Base-by-base conservation (phyloP, 371 early-diverging fungal genomes). In the Enterocytospora artemiae region DNA sequence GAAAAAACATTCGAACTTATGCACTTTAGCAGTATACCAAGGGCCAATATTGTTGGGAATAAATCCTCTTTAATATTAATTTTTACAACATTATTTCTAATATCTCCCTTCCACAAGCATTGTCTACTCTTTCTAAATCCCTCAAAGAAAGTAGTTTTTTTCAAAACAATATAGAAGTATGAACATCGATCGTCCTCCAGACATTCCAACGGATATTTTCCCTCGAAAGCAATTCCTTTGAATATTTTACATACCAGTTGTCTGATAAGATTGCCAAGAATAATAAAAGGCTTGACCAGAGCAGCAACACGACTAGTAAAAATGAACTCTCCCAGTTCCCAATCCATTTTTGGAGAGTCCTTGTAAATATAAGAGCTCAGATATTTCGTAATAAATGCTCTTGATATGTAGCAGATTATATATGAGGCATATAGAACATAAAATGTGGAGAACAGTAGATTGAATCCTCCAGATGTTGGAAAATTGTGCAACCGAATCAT, bases 11-110 rank as follows among this genome's bases (percentile, higher is more conserved):
- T 46, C n/a, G n/a, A n/a, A n/a, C n/a, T n/a, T n/a, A n/a, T n/a
- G n/a, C n/a, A n/a, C 18, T 46, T 46, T 25, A 46, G 9, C 5
- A 18, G 4, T 46, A 46, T 46, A 25, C 12, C 12, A 25, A 46
- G 48, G 25, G 4, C 4, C 16, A 46, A 16, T 4, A 46, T 16
- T 25, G 25, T 25, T 7, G 48, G 48, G 4, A 46, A 46, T 7
- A 46, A 16, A 25, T 46, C 48, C 16, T 25, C 25, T 46, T 46
- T 46, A 25, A 46, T 20, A 46, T 46, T 46, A 4, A 46, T 46
- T 4, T 4, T 9, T 46, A 5, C 24, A 20, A 25, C 48, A 18
- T 46, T 12, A 7, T 25, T 16, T 25, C 48, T 46, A 4, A 46
- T 18, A 46, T 4, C 48, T 20, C 48, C 48, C 20, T 25, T 25